Evolutionary conservation across 2,329 filamentous ascomycete genomes (phyloP), one percentile per base, ranked within the genome.

Genomic region (Mariannaea elegans): DNA sequence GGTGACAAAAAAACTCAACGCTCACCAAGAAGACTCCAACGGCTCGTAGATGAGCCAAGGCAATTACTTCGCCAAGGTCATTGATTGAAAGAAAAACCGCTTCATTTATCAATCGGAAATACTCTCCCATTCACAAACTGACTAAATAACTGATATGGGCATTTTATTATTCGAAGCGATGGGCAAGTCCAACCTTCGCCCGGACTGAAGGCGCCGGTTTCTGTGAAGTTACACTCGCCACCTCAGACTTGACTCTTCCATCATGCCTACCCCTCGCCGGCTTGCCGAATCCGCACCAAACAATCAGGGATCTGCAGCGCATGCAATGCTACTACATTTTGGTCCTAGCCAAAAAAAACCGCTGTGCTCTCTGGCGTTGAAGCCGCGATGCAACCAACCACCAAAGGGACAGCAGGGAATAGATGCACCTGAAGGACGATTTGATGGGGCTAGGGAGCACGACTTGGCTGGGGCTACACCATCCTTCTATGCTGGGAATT

Each of bases 341-440:
- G 39, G 45, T 50, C 38, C 45, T 38, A 50, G 42, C n/a, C 29
- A 24, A 19, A 12, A 44, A 44, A 44, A 9, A 19, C 21, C 41
- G n/a, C 8, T 14, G 21, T 29, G 21, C 27, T 55, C 42, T 48
- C n/a, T 34, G 32, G 34, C 18, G 31, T 48, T 47, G 24, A 32
- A 48, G 36, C 24, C 18, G 45, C 19, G 38, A 55, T 50, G 56
- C 50, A 55, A 59, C 56, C 56, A 59, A 50, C 56, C 56, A 50
- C 38, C 29, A 53, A 44, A 49, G 36, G 41, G 41, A 54, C 29
- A 41, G n/a, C 19, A 39, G 42, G n/a, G 41, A 45, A 44, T 45
- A 34, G 38, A 21, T 44, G 27, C 39, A 13, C 39, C 21, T 38
- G n/a, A 41, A 27, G 24, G 39, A 18, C 42, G 18, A 39, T 41